phyloP scores from a whole-genome alignment of 1,284 basidiomycete genomes.

The Mycena sp. region DNA sequence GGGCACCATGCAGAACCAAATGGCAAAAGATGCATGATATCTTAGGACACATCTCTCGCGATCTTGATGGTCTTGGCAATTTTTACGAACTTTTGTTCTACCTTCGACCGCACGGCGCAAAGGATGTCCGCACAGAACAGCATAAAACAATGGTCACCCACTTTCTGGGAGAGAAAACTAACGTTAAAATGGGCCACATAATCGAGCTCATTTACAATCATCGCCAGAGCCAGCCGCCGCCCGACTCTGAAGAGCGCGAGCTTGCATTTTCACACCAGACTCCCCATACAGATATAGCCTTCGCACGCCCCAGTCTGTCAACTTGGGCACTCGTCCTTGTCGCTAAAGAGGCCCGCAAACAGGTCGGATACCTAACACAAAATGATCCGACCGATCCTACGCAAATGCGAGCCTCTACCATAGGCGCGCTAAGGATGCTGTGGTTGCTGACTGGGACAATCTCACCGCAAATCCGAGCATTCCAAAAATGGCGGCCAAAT shows the following conservation, averaged over 20 bases:
- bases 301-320: constrained; percentile 1
- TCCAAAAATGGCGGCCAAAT: neutral
- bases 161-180: neutral
- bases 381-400: constrained; percentile 10
- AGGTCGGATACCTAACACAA: neutral
- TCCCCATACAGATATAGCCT: neutral
- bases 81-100: constrained; percentile 3
- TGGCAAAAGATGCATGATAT: constrained; percentile 3
- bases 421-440: neutral
- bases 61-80: neutral
- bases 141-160: neutral
- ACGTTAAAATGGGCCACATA: too few species aligned
- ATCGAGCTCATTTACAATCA: too few species aligned
- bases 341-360: neutral
- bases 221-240: neutral
- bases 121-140: neutral
- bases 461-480: constrained; percentile 1
- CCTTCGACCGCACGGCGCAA: neutral
- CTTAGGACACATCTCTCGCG: neutral
- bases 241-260: neutral
- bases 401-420: constrained; percentile 5
- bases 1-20: neutral
- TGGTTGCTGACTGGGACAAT: neutral
- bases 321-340: constrained; percentile 3
- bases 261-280: neutral